Evolutionary conservation across 208 protist species (phyloP).

Genomic region (Leishmania major): DNA sequence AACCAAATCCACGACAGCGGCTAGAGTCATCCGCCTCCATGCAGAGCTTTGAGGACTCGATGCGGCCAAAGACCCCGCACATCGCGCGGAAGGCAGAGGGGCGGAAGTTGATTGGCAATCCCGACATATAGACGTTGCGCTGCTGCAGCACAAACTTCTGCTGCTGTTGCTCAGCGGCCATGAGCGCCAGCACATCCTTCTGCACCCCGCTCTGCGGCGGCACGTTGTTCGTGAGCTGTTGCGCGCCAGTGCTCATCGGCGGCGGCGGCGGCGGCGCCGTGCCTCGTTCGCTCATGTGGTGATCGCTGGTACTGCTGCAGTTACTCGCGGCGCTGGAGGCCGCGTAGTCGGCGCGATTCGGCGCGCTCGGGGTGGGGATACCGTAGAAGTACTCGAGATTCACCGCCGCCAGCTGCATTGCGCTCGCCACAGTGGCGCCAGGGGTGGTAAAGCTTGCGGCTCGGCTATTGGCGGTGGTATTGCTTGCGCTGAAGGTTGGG

Average conservation of each 20-base stretch:
- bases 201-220: constrained; percentile 7
- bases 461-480: not conserved
- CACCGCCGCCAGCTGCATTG: constrained; percentile 7
- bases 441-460: not conserved
- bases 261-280: not conserved
- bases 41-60: constrained; percentile 66
- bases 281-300: constrained; percentile 1
- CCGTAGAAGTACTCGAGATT: constrained; percentile 30
- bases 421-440: not conserved
- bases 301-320: constrained; percentile 21
- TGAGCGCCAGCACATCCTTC: constrained; percentile 31
- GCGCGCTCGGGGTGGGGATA: constrained; percentile 21
- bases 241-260: not conserved
- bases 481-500: not conserved
- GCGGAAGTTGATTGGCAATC: constrained; percentile 51
- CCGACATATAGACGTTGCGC: constrained; percentile 75
- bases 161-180: constrained; percentile 31
- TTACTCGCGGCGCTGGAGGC: constrained; percentile 21
- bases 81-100: constrained; percentile 55
- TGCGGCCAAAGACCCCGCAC: constrained; percentile 57
- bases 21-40: constrained; percentile 46
- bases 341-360: constrained; percentile 9
- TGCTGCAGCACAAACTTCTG: constrained; percentile 51
- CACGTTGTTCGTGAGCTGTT: not conserved
- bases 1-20: constrained; percentile 59